A percentile compares a stretch with the other conserved stretches of the same genome.
Conservation (phyloP, 768 basidiomycete species). For the Austroboletus eburneus region DNA sequence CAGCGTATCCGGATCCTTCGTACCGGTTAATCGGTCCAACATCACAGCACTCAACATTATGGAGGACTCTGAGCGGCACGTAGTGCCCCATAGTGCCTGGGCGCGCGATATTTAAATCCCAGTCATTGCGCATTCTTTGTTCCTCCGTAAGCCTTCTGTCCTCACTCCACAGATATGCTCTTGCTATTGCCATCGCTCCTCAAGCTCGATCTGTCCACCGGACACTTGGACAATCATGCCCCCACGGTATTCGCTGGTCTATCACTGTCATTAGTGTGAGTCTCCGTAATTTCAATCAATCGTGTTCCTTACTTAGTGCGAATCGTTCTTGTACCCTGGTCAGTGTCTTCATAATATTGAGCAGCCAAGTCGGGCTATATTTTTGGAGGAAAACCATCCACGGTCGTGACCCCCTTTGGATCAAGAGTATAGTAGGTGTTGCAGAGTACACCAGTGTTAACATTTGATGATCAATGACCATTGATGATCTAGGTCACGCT, state of each 20-base stretch:
- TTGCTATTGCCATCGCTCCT: not conserved
- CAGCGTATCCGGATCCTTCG: no score
- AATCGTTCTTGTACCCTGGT: no score
- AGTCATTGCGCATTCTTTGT: no score
- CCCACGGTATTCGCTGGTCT: constrained; percentile 9
- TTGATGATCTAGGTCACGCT: constrained; percentile 20
- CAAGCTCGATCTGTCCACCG: not conserved
- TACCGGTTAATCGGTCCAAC: no score
- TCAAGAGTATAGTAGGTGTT: constrained; percentile 18
- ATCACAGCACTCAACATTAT: no score
- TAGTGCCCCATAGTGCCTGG: no score
- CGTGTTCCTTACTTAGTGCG: no score
- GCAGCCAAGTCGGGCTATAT: constrained; percentile 21
- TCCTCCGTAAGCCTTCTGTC: no score
- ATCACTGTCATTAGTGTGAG: constrained; percentile 13
- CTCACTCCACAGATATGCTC: no score
- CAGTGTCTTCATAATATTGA: constrained; percentile 21
- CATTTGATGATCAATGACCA: no score
- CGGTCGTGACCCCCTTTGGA: constrained; percentile 18
- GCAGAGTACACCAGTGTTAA: not conserved
- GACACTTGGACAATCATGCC: constrained; percentile 1
- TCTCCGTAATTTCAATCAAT: not conserved
- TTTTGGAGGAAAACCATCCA: constrained; percentile 15
- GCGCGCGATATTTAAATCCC: no score
- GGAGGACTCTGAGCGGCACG: no score